A percentile compares a stretch with the other conserved stretches of the same genome.
Evolutionary conservation across 768 basidiomycete species (phyloP).

Genomic region (Leccinum truebloodii): DNA sequence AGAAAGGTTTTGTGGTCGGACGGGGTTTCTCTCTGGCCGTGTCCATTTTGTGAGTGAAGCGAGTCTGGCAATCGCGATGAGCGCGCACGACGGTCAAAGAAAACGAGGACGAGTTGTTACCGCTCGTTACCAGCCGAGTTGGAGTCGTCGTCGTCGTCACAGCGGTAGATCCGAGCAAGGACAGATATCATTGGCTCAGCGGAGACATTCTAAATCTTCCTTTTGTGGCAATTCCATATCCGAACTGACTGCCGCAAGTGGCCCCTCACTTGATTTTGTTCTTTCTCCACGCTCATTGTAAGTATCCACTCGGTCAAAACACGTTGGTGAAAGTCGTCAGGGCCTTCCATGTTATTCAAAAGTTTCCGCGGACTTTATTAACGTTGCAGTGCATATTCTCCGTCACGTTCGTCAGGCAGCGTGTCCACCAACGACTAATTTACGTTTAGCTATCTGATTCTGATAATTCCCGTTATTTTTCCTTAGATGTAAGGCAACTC

Average conservation of each 20-base stretch:
- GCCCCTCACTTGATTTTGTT: background rate
- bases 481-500: conserved; percentile 9
- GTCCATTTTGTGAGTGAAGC: conserved; percentile 8
- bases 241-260: background rate
- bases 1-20: background rate
- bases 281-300: background rate
- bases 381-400: background rate
- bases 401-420: conserved; percentile 11
- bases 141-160: background rate
- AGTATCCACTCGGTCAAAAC: conserved; percentile 2
- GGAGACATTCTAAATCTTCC: background rate
- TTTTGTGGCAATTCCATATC: background rate
- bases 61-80: background rate
- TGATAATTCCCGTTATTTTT: conserved; percentile 14
- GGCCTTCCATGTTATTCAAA: background rate
- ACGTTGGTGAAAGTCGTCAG: conserved; percentile 6
- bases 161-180: conserved; percentile 17
- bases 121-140: conserved; percentile 1
- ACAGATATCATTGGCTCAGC: conserved; percentile 2
- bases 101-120: conserved; percentile 2
- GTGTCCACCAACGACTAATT: conserved; percentile 25
- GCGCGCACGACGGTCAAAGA: background rate
- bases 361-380: conserved; percentile 1
- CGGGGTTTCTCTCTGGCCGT: conserved; percentile 18
- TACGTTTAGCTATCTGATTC: conserved; percentile 25